Evolutionary conservation across 192 early-diverging fungal species (phyloP), one percentile per base, ranked within the genome.

Genomic region (Rhizoclosmatium sp.): DNA sequence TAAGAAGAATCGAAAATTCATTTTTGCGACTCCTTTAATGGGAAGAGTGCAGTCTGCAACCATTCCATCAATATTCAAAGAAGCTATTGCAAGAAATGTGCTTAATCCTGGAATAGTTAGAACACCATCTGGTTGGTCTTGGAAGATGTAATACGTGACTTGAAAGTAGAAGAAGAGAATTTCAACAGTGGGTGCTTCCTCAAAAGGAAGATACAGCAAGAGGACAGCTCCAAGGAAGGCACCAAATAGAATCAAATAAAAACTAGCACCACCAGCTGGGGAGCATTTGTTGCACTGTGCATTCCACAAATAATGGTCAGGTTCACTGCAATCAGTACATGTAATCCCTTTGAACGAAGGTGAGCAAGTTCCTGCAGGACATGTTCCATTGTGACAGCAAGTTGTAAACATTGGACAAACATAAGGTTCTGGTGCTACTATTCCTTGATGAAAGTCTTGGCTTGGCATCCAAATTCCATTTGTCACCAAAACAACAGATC

Each of bases 141-240:
- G 56, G 60, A 70, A 78, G 21, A 78, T 78, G 44, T 65, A 65
- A 67, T 78, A 58, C 40, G 67, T 70, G 4, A 78, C 77, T 59
- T 78, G 77, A 45, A 78, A 78, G 68, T 70, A 78, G 45, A 78
- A 78, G 59, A 78, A 78, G 39, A 78, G 77, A 44, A 78, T 62
- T 66, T 78, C 77, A 66, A 78, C 68, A 1, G 77, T 70, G 40
- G 77, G 77, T 19, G 64, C 56, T 23, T 78, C 77, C 31, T 59
- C 67, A n/a, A 60, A 45, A 12, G 77, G 77, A 16, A 78, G 39
- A 41, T 58, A 70, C n/a, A 78, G 39, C 39, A 78, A 21, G 12
- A 58, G 41, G 58, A 45, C 31, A 7, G 77, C 64, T 48, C 67
- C 77, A 46, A 69, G 10, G 56, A 78, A 70, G 12, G 61, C 67